Percentiles rank a stretch among this genome's conserved stretches.
These are phyloP conservation scores for Geum urbanum DNA, from an alignment of 306 rosid genomes.

Conservation along the genomic window DNA sequence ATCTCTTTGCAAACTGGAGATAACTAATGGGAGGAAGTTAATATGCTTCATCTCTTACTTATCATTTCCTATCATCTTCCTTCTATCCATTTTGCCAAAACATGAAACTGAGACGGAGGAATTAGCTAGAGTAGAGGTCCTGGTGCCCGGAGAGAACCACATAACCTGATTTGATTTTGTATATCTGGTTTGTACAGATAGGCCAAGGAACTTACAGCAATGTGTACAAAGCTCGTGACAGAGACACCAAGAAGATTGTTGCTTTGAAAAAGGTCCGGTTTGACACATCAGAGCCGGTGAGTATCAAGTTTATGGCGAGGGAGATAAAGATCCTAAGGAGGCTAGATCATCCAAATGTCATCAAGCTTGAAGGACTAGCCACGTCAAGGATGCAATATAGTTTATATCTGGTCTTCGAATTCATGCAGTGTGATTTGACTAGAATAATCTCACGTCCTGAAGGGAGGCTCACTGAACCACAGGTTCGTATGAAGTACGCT, in stretches of 20 bases:
- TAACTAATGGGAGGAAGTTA: not conserved
- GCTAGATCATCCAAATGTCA: constrained; percentile 69
- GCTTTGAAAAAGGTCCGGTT: constrained; percentile 77
- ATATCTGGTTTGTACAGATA: constrained; percentile 31
- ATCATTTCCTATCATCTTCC: not conserved
- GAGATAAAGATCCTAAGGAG: constrained; percentile 53
- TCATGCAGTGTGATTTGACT: constrained; percentile 54
- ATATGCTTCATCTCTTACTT: not conserved
- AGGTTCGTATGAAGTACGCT: constrained; percentile 35
- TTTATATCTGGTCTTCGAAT: constrained; percentile 60
- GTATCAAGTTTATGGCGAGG: constrained; percentile 75
- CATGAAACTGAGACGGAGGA: not conserved
- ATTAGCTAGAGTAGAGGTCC: not conserved
- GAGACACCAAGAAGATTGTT: constrained; percentile 51
- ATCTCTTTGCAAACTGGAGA: not conserved
- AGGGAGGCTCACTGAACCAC: constrained; percentile 52
- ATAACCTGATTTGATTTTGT: not conserved
- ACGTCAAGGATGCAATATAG: constrained; percentile 79
- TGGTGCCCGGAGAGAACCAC: not conserved
- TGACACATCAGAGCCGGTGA: constrained; percentile 67
- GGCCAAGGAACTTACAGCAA: constrained; percentile 84
- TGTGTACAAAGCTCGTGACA: constrained; percentile 72
- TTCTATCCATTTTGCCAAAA: not conserved
- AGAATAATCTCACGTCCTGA: constrained; percentile 50
- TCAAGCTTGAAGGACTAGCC: constrained; percentile 68